Percentiles rank a stretch among this genome's conserved stretches.
These are phyloP conservation scores for Camellia sinensis DNA, from an alignment of 148 eudicot species.

Conservation along the genomic window DNA sequence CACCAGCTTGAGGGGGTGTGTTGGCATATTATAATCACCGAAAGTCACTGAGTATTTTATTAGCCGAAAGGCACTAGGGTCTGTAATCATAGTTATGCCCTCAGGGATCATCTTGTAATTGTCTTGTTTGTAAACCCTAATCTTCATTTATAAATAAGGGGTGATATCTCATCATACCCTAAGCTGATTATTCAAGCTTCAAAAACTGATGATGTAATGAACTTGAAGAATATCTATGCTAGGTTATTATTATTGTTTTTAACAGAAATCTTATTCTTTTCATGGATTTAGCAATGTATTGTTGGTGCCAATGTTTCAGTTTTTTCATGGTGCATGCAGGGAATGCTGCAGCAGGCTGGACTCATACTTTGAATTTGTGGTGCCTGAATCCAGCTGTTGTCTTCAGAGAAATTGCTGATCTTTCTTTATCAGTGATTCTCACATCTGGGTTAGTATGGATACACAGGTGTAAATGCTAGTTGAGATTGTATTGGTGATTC, in stretches of 20 bases:
- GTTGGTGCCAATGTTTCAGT: not conserved
- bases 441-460: conserved; percentile 80
- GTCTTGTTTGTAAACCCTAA: too few relatives aligned
- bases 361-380: conserved; percentile 73
- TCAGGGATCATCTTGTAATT: too few relatives aligned
- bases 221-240: not conserved
- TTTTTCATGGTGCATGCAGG: conserved; percentile 27
- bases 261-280: not conserved
- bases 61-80: too few relatives aligned
- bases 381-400: conserved; percentile 96
- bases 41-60: too few relatives aligned
- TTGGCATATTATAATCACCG: too few relatives aligned
- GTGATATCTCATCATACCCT: too few relatives aligned
- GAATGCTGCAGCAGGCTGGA: conserved; percentile 55
- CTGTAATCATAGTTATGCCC: too few relatives aligned
- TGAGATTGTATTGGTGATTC: not conserved
- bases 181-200: too few relatives aligned
- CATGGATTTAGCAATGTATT: not conserved
- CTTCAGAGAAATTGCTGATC: conserved; percentile 69
- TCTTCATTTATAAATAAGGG: too few relatives aligned
- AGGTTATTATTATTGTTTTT: not conserved
- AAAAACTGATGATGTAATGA: not conserved
- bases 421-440: conserved; percentile 79
- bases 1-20: too few relatives aligned
- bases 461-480: not conserved